These are phyloP conservation scores for Exserohilum turcica DNA, from an alignment of 2,329 filamentous ascomycete species.

Conservation along the genomic window DNA sequence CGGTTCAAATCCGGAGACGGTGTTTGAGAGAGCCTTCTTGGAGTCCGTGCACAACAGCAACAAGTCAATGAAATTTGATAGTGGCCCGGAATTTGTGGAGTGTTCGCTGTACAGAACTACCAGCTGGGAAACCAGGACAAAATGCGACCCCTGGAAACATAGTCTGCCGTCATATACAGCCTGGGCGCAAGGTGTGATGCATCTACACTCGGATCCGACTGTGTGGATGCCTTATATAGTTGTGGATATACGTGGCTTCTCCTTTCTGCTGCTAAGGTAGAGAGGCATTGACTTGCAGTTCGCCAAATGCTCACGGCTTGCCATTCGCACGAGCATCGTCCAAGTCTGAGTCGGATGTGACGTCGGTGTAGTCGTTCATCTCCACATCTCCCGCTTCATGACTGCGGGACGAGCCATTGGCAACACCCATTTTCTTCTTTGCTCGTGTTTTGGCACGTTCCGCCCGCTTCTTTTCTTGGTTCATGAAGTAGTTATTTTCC, in stretches of 20 bases:
- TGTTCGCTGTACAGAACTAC: not conserved
- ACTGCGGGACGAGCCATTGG: slow-evolving; percentile 24
- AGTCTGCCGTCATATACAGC: slow-evolving; percentile 14
- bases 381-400: slow-evolving; percentile 34
- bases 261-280: slow-evolving; percentile 13
- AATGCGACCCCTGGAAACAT: not conserved
- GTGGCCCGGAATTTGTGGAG: not conserved
- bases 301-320: slow-evolving; percentile 10
- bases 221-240: slow-evolving; percentile 1
- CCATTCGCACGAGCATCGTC: slow-evolving; percentile 18
- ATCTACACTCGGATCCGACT: slow-evolving; percentile 9
- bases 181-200: slow-evolving; percentile 19
- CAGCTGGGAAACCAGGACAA: slow-evolving; percentile 1
- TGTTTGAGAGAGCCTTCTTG: not conserved
- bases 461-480: slow-evolving; percentile 38
- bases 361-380: slow-evolving; percentile 31
- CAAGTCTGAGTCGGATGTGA: slow-evolving; percentile 27
- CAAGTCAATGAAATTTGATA: not conserved
- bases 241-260: slow-evolving; percentile 9
- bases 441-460: slow-evolving; percentile 28
- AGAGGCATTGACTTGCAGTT: not conserved
- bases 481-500: slow-evolving; percentile 47
- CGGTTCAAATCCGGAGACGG: not conserved
- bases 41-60: not conserved
- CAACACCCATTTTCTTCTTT: slow-evolving; percentile 24